Evolutionary conservation across 805 yeast genomes (phyloP).

Genomic region (Spathaspora arborariae): DNA sequence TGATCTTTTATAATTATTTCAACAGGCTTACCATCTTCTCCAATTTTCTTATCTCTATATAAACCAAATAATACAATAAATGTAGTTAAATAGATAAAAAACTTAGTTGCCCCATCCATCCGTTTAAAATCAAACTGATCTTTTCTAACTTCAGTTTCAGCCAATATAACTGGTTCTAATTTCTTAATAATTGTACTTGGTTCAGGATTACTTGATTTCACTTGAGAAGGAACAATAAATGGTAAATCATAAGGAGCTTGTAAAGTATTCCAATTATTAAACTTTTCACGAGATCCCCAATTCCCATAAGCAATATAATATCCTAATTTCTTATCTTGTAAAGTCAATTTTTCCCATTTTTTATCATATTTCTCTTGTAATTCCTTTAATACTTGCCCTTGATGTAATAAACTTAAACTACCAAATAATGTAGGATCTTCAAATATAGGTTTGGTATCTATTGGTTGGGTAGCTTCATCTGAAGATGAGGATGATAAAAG

Average conservation of each 20-base stretch:
- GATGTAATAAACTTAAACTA: constrained; percentile 43
- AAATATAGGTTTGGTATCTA: constrained; percentile 42
- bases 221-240: constrained; percentile 41
- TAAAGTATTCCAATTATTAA: constrained; percentile 42
- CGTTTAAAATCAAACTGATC: constrained; percentile 44
- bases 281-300: constrained; percentile 65
- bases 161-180: constrained; percentile 38
- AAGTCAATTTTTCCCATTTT: constrained; percentile 52
- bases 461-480: constrained; percentile 43
- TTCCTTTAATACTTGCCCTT: constrained; percentile 55
- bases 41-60: constrained; percentile 51
- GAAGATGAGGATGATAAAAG: constrained; percentile 25
- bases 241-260: constrained; percentile 59
- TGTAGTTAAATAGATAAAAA: constrained; percentile 46
- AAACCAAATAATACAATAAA: constrained; percentile 49
- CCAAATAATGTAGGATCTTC: constrained; percentile 33
- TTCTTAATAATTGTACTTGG: constrained; percentile 23
- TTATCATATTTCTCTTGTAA: constrained; percentile 46
- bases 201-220: constrained; percentile 21
- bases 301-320: constrained; percentile 66
- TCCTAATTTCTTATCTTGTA: constrained; percentile 50
- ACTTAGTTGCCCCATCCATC: constrained; percentile 56
- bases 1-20: constrained; percentile 38
- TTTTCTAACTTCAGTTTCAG: constrained; percentile 41
- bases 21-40: constrained; percentile 40